Percentiles rank a stretch among this genome's conserved stretches.
Evolutionary conservation across 2,329 filamentous ascomycete genomes (phyloP).

Genomic region (Exserohilum turcica): DNA sequence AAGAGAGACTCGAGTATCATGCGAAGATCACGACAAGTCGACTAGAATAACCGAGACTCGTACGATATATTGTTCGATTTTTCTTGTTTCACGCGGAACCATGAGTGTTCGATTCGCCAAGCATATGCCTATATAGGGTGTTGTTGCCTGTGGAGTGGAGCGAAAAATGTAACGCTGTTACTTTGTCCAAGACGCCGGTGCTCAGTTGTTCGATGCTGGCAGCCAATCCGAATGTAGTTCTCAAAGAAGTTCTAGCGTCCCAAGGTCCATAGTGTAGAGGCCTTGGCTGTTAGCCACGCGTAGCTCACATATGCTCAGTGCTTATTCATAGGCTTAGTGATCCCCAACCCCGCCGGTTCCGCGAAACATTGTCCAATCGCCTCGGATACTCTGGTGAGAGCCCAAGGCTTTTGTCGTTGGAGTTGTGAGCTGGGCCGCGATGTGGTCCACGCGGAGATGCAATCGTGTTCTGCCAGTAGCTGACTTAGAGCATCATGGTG

Average conservation of each 20-base stretch:
- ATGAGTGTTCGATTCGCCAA: no score
- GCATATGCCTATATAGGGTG: no score
- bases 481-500: neutral
- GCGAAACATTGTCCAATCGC: slow-evolving; percentile 1
- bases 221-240: neutral
- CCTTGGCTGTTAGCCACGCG: neutral
- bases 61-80: no score
- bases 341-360: neutral
- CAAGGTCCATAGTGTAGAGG: neutral
- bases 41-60: no score
- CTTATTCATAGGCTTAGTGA: slow-evolving; percentile 18
- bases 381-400: neutral
- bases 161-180: neutral
- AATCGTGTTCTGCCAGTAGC: neutral
- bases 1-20: no score
- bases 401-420: neutral
- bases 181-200: neutral
- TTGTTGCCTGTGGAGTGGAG: neutral
- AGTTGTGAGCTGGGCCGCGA: neutral
- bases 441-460: neutral
- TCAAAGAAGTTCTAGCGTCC: neutral
- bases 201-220: neutral
- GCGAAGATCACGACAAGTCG: no score
- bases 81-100: no score
- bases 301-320: slow-evolving; percentile 3